These are phyloP conservation scores for Aspergillus fumigatiaffinis DNA, from an alignment of 2,329 filamentous ascomycete species.

Conservation along the genomic window DNA sequence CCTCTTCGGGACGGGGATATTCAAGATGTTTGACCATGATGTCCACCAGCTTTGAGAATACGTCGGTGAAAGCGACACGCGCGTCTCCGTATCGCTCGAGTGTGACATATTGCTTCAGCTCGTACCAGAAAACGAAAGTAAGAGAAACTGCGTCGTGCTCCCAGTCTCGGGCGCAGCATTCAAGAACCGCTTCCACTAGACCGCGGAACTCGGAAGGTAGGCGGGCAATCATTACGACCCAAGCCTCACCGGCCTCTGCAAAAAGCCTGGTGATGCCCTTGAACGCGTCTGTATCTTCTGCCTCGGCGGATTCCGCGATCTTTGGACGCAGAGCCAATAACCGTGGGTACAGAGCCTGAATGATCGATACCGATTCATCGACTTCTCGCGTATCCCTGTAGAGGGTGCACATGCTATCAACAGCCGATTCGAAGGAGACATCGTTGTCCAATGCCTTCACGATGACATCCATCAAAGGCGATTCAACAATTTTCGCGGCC, in stretches of 20 bases:
- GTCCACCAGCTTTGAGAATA: slow-evolving; percentile 87
- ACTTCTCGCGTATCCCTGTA: slow-evolving; percentile 90
- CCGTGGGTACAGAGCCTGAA: slow-evolving; percentile 76
- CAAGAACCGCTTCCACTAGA: slow-evolving; percentile 85
- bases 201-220: slow-evolving; percentile 76
- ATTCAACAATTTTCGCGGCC: slow-evolving; percentile 75
- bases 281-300: slow-evolving; percentile 80
- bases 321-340: slow-evolving; percentile 72
- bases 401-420: slow-evolving; percentile 89
- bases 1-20: slow-evolving; percentile 73
- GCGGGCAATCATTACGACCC: slow-evolving; percentile 87
- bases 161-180: slow-evolving; percentile 81
- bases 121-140: slow-evolving; percentile 98
- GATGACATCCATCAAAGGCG: slow-evolving; percentile 76
- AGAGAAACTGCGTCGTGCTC: slow-evolving; percentile 88
- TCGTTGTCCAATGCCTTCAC: slow-evolving; percentile 74
- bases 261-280: slow-evolving; percentile 88
- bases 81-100: slow-evolving; percentile 85
- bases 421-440: slow-evolving; percentile 75
- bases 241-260: slow-evolving; percentile 87
- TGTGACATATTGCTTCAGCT: slow-evolving; percentile 93
- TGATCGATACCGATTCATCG: slow-evolving; percentile 79
- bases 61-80: slow-evolving; percentile 68
- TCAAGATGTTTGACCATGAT: slow-evolving; percentile 87
- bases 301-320: slow-evolving; percentile 68